Evolutionary conservation across 805 yeast species (phyloP), one percentile per base, ranked within the genome.

Genomic region (Wickerhamiella kurtzmanii): DNA sequence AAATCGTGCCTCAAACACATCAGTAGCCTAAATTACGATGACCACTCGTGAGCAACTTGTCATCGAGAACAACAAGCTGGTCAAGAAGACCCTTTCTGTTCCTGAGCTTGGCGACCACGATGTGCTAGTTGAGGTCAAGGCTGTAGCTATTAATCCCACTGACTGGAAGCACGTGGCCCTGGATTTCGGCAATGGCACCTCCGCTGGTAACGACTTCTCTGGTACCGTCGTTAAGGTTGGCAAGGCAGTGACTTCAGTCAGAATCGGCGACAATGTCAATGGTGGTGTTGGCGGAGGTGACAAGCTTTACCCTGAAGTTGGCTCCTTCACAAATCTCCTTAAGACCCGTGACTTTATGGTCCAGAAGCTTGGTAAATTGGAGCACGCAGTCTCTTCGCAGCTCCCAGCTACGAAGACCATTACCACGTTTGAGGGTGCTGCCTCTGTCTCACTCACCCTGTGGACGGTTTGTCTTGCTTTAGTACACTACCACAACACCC

Each of bases 91-190:
- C 6, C 17, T 5, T 17, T 8, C 38, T 17, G 38, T 36, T n/a
- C 38, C 38, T 36, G 38, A 6, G 6, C 19, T 36, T 5, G 38
- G 38, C 15, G 19, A 15, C 19, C 38, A 36, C 38, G 38, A 36
- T n/a, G 19, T 36, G 6, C n/a, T 36, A 17, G 38, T 36, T 8
- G 19, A 17, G 38, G 19, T 17, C 5, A 15, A 17, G 19, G 38
- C 38, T 15, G 72, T 62, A 45, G 84, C 81, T 1, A 68, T 71
- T 37, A 80, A 81, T 56, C 87, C 86, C 41, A 74, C 81, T 4
- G 88, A 81, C 58, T 79, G 81, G 80, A 79, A 79, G 55, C 82
- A 78, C 54, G 58, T 71, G 39, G 66, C 57, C 2, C 60, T 46
- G 45, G 56, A 65, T 8, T 53, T 64, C 48, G 75, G 76, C 17